Base-by-base conservation (phyloP, 352 stramenopile species). In the Globisporangium orthogonon region DNA sequence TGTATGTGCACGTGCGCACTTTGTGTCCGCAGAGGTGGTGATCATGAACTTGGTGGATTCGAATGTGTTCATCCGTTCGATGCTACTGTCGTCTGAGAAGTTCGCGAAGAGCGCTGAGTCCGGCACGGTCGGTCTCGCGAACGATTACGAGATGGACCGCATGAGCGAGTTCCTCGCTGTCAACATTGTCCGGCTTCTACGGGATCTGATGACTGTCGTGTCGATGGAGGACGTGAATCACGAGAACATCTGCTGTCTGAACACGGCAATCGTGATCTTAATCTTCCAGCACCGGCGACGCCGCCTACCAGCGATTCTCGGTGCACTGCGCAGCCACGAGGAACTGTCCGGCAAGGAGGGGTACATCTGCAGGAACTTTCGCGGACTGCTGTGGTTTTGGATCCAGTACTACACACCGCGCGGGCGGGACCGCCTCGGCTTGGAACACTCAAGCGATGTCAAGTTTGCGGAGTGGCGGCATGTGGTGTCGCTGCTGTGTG, bases 181-280 rank as follows among this genome's bases (percentile, higher is more conserved):
- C 3, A 97, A 98, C 66, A 72, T 94, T 30, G 76, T 94, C 33
- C 72, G 84, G 4, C 72, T 98, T 9, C 57, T 98, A n/a, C 88
- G 92, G 54, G 87, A 98, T 71, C 86, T 98, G 46, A 95, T 98
- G 82, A 91, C 78, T 7, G 92, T 98, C 45, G 92, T 98, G n/a
- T 83, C 89, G 55, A 74, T 98, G 56, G 82, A 91, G 28, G 95
- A 97, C 52, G 90, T 98, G 61, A 98, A 98, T 63, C 94, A 98
- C 67, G 95, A 98, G 68, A 98, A 98, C 66, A 98, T 98, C 72
- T 98, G 96, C 77, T 98, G 94, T 56, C 67, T 98, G 35, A 98
- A 98, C 76, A 98, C 96, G 45, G 92, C 92, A 10, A 87, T 98
- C 39, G 84, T 98, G 31, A 94, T 98, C 58, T 67, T 98, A 18